phyloP scores from a whole-genome alignment of 1,139 yeast genomes.

The Candida glucosophila region DNA sequence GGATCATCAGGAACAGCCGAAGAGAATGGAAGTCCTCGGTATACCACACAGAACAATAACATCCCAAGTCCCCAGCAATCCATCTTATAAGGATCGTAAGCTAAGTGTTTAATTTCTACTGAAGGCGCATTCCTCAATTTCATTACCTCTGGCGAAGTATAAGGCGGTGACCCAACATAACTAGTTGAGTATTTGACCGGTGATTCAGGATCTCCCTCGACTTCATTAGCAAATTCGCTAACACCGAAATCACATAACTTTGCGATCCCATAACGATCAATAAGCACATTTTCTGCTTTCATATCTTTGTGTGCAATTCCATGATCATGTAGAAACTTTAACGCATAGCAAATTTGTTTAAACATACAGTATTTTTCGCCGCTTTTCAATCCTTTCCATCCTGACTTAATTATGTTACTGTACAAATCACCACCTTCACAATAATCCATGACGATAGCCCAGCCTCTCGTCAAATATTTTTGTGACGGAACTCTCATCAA shows the following conservation, averaged over 20 bases:
- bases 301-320: constrained; percentile 59
- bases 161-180: constrained; percentile 74
- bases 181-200: constrained; percentile 37
- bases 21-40: constrained; percentile 54
- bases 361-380: constrained; percentile 53
- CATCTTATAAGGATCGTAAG: constrained; percentile 60
- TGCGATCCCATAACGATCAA: constrained; percentile 49
- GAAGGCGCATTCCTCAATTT: constrained; percentile 34
- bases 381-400: constrained; percentile 38
- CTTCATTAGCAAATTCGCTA: constrained; percentile 53
- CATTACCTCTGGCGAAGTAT: constrained; percentile 73
- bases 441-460: constrained; percentile 69
- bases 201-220: constrained; percentile 43
- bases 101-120: constrained; percentile 29
- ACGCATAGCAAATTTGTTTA: constrained; percentile 48
- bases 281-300: constrained; percentile 56
- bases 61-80: constrained; percentile 73
- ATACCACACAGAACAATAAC: constrained; percentile 50
- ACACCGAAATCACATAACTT: constrained; percentile 75
- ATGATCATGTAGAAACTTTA: constrained; percentile 44
- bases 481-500: constrained; percentile 52
- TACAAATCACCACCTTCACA: constrained; percentile 52
- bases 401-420: constrained; percentile 33
- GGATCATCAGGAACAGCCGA: constrained; percentile 44
- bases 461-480: constrained; percentile 49